phyloP scores from a whole-genome alignment of 306 rosid genomes.

The Ceratonia siliqua region DNA sequence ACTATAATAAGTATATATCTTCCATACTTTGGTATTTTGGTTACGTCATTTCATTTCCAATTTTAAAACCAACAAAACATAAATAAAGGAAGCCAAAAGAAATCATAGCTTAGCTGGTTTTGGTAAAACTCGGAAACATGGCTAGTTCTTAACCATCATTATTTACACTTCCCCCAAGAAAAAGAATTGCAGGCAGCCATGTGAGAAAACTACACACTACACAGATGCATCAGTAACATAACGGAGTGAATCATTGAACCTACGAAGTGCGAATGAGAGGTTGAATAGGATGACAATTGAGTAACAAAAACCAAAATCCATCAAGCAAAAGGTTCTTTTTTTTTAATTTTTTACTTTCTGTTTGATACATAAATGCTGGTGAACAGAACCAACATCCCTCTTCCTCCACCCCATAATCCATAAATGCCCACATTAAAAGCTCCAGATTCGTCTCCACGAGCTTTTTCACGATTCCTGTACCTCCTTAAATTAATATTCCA shows the following conservation, averaged over 20 bases:
- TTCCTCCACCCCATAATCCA: conserved; percentile 52
- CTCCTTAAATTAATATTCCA: conserved; percentile 62
- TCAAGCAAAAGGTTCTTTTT: conserved; percentile 38
- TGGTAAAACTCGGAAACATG: neutral
- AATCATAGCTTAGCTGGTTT: neutral
- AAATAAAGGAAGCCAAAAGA: neutral
- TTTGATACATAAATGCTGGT: conserved; percentile 60
- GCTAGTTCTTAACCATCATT: neutral
- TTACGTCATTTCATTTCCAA: neutral
- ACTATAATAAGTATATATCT: neutral
- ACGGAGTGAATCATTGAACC: conserved; percentile 46
- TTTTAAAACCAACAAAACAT: neutral
- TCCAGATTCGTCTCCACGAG: conserved; percentile 64
- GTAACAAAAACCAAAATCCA: conserved; percentile 19
- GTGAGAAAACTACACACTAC: conserved; percentile 3
- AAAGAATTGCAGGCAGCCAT: conserved; percentile 36
- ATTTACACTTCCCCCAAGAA: conserved; percentile 4
- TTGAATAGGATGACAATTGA: neutral
- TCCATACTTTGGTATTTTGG: neutral
- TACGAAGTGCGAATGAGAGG: conserved; percentile 44
- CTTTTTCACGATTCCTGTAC: conserved; percentile 51
- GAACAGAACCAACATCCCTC: conserved; percentile 79
- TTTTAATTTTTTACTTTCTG: neutral
- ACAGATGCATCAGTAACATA: conserved; percentile 22
- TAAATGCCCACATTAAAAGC: conserved; percentile 65